Evolutionary conservation across 1,139 yeast genomes (phyloP), one percentile per base, ranked within the genome.

Genomic region (Geotrichum fermentans): DNA sequence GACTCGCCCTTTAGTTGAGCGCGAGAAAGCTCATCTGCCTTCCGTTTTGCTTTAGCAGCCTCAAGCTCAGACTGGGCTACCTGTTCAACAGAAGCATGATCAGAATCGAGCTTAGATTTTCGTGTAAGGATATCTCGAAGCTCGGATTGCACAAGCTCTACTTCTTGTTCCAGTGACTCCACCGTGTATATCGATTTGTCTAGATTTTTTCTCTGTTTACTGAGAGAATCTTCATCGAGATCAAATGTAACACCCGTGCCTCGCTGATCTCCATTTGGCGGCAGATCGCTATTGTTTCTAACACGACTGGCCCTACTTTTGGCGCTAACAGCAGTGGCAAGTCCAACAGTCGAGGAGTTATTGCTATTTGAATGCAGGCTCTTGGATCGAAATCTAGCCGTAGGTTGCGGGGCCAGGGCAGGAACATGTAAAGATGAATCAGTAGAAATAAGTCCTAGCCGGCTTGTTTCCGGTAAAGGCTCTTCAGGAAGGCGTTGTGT

Each of bases 111-210:
- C 36, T 67, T 71, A 13, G 63, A 59, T 38, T 70, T 71, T 48
- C 74, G 74, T 13, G 64, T 67, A 47, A 72, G 56, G 7, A 75
- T 62, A 3, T 71, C 71, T 40, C 70, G 67, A 13, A 76, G 70
- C 44, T 78, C 82, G 20, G 70, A 73, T 54, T 77, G 77, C 0
- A 75, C 73, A 4, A 69, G 61, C 56, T 77, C 82, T 18, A 78
- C 67, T 45, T 73, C 69, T 45, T 69, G 69, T 44, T 78, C 73
- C 37, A 78, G 61, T 36, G 76, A 75, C 53, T 74, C 79, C 36
- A 77, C 73, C 47, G 77, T 77, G 52, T 65, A 67, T 0, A 43
- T 43, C 22, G 62, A 59, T 28, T 55, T 52, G 36, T 58, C 58
- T 26, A 54, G 50, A 18, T 33, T 41, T 28, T 45, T 40, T 13